These are phyloP conservation scores for Fomitiporia mediterranea DNA, from an alignment of 1,284 basidiomycete species.

Conservation along the genomic window DNA sequence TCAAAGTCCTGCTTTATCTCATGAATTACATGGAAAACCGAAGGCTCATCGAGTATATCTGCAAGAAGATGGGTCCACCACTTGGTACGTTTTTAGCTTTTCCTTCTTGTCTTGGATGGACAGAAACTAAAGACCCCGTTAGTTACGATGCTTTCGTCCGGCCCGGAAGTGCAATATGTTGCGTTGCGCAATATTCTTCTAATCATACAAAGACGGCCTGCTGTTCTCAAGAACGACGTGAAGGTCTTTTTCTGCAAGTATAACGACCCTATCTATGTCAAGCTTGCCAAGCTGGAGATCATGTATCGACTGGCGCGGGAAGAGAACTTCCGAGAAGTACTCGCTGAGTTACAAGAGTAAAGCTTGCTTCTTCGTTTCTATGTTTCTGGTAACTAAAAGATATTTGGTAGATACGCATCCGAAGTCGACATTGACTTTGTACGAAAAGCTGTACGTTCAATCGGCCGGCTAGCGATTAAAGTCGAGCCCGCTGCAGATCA, in stretches of 20 bases:
- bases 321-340: constrained; percentile 86
- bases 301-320: constrained; percentile 94
- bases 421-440: constrained; percentile 99
- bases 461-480: constrained; percentile 96
- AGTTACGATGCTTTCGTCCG: constrained; percentile 94
- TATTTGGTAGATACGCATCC: constrained; percentile 81
- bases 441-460: constrained; percentile 93
- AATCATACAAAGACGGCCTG: constrained; percentile 91
- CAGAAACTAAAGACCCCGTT: too few relatives aligned
- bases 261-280: constrained; percentile 99
- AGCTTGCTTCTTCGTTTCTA: constrained; percentile 27
- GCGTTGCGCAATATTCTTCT: constrained; percentile 95
- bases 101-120: too few relatives aligned
- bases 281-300: constrained; percentile 97
- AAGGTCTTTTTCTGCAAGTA: constrained; percentile 99
- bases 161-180: constrained; percentile 98
- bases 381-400: constrained; percentile 11
- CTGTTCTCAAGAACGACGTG: constrained; percentile 94
- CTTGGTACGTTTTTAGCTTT: constrained; percentile 53
- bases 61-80: constrained; percentile 96
- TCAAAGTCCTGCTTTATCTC: constrained; percentile 93
- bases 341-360: constrained; percentile 93
- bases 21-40: constrained; percentile 99
- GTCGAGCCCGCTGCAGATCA: constrained; percentile 85
- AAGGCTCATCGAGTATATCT: constrained; percentile 81